These are phyloP conservation scores for Dalbergia oliveri DNA, from an alignment of 306 rosid genomes.

Conservation along the genomic window DNA sequence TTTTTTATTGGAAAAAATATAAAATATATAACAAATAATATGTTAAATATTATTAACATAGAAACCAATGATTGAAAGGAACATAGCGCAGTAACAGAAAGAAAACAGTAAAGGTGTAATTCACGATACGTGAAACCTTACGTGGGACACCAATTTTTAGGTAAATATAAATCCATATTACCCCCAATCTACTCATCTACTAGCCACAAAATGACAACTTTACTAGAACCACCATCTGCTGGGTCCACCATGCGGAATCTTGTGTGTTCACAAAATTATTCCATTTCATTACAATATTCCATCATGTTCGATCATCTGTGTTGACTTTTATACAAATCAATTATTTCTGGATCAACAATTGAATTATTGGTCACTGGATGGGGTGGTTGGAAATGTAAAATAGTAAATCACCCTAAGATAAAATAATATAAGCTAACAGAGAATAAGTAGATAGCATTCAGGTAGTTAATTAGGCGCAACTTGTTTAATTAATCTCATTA, in stretches of 20 bases:
- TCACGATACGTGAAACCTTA: background rate
- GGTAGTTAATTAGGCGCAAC: too few species aligned
- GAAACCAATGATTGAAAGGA: background rate
- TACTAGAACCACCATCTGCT: background rate
- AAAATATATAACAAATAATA: too few species aligned
- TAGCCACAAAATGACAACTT: slow-evolving; percentile 28
- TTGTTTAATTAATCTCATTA: too few species aligned
- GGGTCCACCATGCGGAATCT: slow-evolving; percentile 28
- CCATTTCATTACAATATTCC: background rate
- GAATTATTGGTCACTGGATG: slow-evolving; percentile 1
- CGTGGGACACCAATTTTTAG: background rate
- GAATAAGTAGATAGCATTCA: too few species aligned
- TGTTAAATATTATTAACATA: too few species aligned
- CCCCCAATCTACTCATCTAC: background rate
- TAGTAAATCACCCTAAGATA: background rate
- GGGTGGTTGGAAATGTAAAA: background rate
- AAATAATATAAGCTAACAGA: too few species aligned
- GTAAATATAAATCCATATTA: background rate
- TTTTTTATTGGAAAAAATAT: too few species aligned
- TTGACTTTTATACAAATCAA: slow-evolving; percentile 26
- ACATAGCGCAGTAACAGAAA: background rate
- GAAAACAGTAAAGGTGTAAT: background rate
- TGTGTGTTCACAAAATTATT: background rate
- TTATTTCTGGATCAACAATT: background rate
- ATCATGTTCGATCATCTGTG: background rate